Evolutionary conservation across 768 basidiomycete species (phyloP), one percentile per base, ranked within the genome.

Genomic region (Sarcodon aspratus): DNA sequence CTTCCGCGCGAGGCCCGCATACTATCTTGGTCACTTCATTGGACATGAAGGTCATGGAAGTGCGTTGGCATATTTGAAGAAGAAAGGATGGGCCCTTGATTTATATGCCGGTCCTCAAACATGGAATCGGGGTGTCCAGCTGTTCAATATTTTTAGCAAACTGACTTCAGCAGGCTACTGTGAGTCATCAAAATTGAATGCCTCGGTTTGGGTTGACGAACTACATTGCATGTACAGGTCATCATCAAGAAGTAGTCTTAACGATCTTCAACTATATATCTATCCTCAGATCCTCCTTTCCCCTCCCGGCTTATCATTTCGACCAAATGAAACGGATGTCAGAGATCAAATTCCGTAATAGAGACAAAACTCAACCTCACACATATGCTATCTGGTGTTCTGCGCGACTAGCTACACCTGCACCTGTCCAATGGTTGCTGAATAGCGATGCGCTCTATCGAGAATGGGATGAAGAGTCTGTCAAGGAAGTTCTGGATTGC

Each of bases 1-100:
- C 63, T 48, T 69, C 66, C 52, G 65, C 62, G 57, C 59, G 33
- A 57, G 69, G 62, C 74, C 74, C 0, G 65, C 61, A 7, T 58
- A 61, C 44, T 70, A 69, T 52, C 54, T 75, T 31, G 60, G 67
- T 10, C 74, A 76, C 55, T 72, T 74, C 56, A 52, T 75, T 32
- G 75, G 73, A 6, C 74, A 76, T 53, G 75, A 76, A 57, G 73
- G 74, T 2, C 63, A 64, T 1, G 77, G 77, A 1, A 77, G 75
- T 12, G 55, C 77, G 35, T 63, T 66, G 38, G 70, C 73, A 0
- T 72, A 70, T 54, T 63, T 78, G 44, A 78, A 78, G 63, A 61
- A 65, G 48, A 63, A 69, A 47, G 72, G 73, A 7, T 52, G 61
- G 69, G 43, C 69, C 63, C 7, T 75, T 67, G 8, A 55, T 55